Evolutionary conservation across 257 asterid genomes (phyloP), one percentile per base, ranked within the genome.

Genomic region (Catharanthus roseus): DNA sequence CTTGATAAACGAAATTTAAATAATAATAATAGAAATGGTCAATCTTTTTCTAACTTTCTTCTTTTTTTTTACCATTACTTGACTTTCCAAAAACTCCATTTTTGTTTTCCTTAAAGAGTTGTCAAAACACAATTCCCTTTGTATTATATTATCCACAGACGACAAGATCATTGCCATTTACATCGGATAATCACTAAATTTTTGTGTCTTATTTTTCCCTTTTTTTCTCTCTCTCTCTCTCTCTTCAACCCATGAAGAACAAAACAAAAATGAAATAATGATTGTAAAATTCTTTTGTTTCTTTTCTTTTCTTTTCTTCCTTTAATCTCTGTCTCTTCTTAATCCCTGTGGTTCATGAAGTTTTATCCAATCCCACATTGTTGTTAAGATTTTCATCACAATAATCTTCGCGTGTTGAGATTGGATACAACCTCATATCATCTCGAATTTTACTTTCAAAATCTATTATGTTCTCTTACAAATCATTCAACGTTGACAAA

Each of bases 111-210:
- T 41, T 64, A 54, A 10, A 38, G 50, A 19, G 54, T 36, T 38
- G 42, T 3, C 42, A 38, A 8, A 38, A 3, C 47, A 36, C 38
- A 65, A 29, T 1, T 54, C 57, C 47, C 67, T 19, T 23, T 26
- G 19, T 62, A 38, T 67, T 55, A n/a, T 77, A 53, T 55, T 55
- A 42, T 42, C 88, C 91, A 69, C 68, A 54, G 69, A 82, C 29
- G 65, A 82, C 24, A n/a, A n/a, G n/a, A 26, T 42, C 34, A 34
- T 26, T 31, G 39, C 82, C 90, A 73, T 72, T 55, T 78, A 76
- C 61, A 74, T 31, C 88, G 88, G 75, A 54, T 65, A 64, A 80
- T 88, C 90, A 69, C 82, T 45, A 60, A 69, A 26, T 44, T n/a
- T 55, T 49, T 57, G 41, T 34, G 65, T 64, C 64, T 42, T 47